These are phyloP conservation scores for Calcarisporium arbuscula DNA, from an alignment of 2,329 filamentous ascomycete species.

Conservation along the genomic window DNA sequence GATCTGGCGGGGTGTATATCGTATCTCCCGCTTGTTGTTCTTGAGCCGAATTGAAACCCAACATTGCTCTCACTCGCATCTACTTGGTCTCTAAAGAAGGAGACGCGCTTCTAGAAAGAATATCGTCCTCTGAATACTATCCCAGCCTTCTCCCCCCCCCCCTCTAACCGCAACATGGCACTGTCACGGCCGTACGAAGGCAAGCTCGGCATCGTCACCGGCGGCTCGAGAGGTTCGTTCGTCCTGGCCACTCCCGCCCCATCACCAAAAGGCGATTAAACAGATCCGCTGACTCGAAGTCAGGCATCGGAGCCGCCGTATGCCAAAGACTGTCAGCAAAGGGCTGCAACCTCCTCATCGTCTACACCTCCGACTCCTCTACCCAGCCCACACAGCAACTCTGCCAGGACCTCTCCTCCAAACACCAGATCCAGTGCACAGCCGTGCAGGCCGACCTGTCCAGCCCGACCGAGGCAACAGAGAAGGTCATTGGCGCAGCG, in stretches of 20 bases:
- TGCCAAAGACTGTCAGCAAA: constrained; percentile 52
- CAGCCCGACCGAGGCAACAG: constrained; percentile 16
- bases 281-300: no score
- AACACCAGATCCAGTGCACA: constrained; percentile 30
- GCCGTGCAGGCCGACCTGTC: constrained; percentile 23
- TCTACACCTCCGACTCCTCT: constrained; percentile 53
- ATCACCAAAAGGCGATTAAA: no score
- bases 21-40: no score
- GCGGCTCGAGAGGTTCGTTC: constrained; percentile 25
- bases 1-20: no score
- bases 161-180: no score
- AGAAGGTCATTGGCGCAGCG: constrained; percentile 24
- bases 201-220: constrained; percentile 27
- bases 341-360: constrained; percentile 52
- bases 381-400: constrained; percentile 39
- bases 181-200: constrained; percentile 20
- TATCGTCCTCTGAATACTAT: no score
- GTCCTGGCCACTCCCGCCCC: no score
- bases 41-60: no score
- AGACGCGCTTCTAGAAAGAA: no score
- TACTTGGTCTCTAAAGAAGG: no score
- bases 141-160: no score
- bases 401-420: constrained; percentile 36
- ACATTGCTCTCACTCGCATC: no score
- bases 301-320: constrained; percentile 50